A percentile compares a stretch with the other conserved stretches of the same genome.
Conservation (phyloP, 208 protist species). For the Wallacemonas collosoma region DNA sequence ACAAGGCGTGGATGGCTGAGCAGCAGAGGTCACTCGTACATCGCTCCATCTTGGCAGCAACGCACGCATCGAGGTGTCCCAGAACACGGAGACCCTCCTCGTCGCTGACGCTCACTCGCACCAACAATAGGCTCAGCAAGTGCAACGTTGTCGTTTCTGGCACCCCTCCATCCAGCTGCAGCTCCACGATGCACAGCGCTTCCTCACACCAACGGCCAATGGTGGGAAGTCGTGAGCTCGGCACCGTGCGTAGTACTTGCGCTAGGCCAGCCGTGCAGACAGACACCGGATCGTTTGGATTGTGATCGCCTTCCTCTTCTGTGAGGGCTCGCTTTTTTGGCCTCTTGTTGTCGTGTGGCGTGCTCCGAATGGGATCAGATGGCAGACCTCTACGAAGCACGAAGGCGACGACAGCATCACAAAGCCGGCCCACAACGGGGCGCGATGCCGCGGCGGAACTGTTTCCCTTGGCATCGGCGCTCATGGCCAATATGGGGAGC, state of each 20-base stretch:
- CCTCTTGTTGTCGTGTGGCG: too few relatives aligned
- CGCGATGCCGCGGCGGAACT: background rate
- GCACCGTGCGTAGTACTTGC: background rate
- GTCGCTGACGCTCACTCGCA: background rate
- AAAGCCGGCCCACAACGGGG: slow-evolving; percentile 23
- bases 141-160: background rate
- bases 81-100: background rate
- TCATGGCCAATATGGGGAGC: slow-evolving; percentile 22
- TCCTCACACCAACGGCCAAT: slow-evolving; percentile 4
- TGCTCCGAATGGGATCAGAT: background rate
- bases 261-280: background rate
- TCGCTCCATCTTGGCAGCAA: background rate
- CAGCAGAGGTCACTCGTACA: background rate
- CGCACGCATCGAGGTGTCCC: background rate
- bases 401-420: slow-evolving; percentile 24
- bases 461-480: background rate
- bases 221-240: background rate
- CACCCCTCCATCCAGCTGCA: slow-evolving; percentile 5
- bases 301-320: background rate
- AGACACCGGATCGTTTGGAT: background rate
- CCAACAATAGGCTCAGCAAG: background rate
- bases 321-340: too few relatives aligned
- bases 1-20: background rate
- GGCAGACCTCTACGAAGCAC: background rate
- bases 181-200: slow-evolving; percentile 4